phyloP scores from a whole-genome alignment of 2,329 filamentous ascomycete species.

The Leptographium flavum region DNA sequence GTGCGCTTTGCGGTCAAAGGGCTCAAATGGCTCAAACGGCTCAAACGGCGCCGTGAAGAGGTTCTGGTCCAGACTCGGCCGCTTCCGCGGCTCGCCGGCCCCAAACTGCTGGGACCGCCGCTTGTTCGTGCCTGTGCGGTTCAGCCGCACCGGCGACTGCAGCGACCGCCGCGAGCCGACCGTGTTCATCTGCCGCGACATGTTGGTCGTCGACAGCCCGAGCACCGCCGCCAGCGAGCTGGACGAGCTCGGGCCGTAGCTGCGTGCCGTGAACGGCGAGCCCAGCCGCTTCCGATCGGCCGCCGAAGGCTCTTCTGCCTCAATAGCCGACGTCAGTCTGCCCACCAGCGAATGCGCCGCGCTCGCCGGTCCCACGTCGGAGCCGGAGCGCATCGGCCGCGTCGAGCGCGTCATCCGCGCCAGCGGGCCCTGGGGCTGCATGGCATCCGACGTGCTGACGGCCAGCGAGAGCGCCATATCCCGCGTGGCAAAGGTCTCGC shows the following conservation, averaged over 20 bases:
- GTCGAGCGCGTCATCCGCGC: conserved; percentile 38
- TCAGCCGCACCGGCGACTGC: conserved; percentile 39
- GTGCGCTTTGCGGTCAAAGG: neutral
- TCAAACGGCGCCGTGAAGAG: conserved; percentile 33
- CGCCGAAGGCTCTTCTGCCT: conserved; percentile 15
- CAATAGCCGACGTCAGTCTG: conserved; percentile 5
- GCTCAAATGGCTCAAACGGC: conserved; percentile 16
- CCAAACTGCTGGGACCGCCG: conserved; percentile 32
- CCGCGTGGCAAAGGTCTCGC: conserved; percentile 40
- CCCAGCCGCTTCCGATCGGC: conserved; percentile 27
- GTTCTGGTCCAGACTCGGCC: conserved; percentile 39
- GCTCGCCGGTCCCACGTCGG: neutral
- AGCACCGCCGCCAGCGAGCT: conserved; percentile 28
- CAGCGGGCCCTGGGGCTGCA: conserved; percentile 48
- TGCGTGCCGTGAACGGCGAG: conserved; percentile 42
- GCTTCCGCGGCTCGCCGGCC: conserved; percentile 33
- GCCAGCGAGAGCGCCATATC: conserved; percentile 51
- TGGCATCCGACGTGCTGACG: conserved; percentile 48
- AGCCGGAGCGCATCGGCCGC: neutral
- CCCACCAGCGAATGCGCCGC: conserved; percentile 1
- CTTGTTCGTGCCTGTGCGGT: conserved; percentile 40
- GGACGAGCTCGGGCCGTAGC: conserved; percentile 49
- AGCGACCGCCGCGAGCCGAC: conserved; percentile 28
- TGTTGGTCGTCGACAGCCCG: conserved; percentile 20
- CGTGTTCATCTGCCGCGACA: conserved; percentile 21